Evolutionary conservation across 257 asterid genomes (phyloP).

Genomic region (Solanum commersonii): DNA sequence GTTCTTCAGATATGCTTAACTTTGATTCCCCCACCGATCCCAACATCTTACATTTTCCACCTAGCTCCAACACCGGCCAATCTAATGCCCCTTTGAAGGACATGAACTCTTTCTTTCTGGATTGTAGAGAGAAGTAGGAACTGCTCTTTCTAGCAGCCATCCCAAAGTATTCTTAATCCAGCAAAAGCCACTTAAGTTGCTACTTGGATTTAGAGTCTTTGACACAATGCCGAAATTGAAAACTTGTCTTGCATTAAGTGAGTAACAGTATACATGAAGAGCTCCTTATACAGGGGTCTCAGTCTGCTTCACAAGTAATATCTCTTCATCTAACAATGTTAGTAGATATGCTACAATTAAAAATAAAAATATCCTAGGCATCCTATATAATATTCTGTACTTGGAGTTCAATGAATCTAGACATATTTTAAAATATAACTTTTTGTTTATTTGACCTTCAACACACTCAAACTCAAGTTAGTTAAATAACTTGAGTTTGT

Average conservation of each 20-base stretch:
- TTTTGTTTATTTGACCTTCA: not conserved
- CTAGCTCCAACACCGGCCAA: too few species aligned
- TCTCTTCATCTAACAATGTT: not conserved
- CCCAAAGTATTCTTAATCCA: too few species aligned
- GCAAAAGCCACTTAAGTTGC: not conserved
- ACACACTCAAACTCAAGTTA: not conserved
- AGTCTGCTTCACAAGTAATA: not conserved
- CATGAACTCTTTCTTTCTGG: too few species aligned
- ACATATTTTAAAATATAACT: not conserved
- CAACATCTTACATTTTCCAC: too few species aligned
- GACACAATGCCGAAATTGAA: not conserved
- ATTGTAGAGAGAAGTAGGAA: too few species aligned
- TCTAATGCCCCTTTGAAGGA: too few species aligned
- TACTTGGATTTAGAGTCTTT: not conserved
- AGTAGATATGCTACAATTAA: not conserved
- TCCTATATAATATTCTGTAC: not conserved
- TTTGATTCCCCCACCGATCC: too few species aligned
- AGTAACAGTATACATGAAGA: not conserved
- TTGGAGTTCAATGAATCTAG: not conserved
- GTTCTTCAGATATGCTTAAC: too few species aligned
- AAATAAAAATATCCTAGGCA: not conserved
- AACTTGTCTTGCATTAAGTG: not conserved
- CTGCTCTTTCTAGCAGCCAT: too few species aligned
- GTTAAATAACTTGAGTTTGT: not conserved
- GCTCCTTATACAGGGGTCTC: not conserved